Evolutionary conservation across 306 rosid species (phyloP).

Genomic region (Ceratonia siliqua): DNA sequence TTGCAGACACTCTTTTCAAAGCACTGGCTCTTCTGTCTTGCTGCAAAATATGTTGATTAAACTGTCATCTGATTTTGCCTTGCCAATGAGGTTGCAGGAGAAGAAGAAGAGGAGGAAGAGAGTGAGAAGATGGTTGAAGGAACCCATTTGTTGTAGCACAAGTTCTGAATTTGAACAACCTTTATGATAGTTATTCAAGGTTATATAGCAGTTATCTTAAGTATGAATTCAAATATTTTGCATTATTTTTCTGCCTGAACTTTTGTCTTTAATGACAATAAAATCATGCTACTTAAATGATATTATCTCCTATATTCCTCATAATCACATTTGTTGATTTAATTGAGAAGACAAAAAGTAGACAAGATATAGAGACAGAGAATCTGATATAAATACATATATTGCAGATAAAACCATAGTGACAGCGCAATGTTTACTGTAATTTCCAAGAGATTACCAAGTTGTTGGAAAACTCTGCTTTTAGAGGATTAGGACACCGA

Average conservation of each 20-base stretch:
- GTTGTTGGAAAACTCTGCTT: neutral
- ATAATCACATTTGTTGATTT: too few relatives aligned
- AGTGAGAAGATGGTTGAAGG: neutral
- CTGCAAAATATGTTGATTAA: neutral
- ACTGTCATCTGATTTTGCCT: neutral
- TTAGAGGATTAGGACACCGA: neutral
- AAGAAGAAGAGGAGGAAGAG: neutral
- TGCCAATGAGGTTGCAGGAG: neutral
- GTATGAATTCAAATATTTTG: neutral
- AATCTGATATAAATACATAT: too few relatives aligned
- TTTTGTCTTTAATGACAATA: too few relatives aligned
- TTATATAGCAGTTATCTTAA: neutral
- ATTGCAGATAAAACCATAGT: neutral
- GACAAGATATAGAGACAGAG: too few relatives aligned
- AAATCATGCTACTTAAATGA: too few relatives aligned
- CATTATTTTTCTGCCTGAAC: neutral
- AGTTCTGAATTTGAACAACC: neutral
- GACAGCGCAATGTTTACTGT: neutral
- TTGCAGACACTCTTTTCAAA: neutral
- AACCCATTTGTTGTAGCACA: neutral
- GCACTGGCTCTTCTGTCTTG: conserved; percentile 2
- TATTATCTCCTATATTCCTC: too few relatives aligned
- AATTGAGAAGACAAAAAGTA: too few relatives aligned
- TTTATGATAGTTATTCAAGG: neutral
- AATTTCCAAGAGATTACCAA: too few relatives aligned